Base-by-base conservation (phyloP, 305 asterid genomes). In the Fraxinus latifolia region DNA sequence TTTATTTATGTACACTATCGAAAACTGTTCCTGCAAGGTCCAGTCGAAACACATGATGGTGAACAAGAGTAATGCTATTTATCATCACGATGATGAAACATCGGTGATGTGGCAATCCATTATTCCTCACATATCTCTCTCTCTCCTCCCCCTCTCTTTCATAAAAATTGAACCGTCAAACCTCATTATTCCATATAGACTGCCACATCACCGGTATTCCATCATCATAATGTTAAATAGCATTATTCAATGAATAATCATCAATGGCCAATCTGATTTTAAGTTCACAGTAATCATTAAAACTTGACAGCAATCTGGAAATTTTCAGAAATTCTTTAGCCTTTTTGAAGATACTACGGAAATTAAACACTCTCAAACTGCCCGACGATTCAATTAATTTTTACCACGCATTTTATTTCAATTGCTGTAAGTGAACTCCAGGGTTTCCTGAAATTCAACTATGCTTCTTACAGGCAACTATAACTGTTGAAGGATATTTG, bases 401-500 rank as follows among this genome's bases (percentile, higher is more conserved):
- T 47, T 14, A 47, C 17, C 55, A 44, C 58, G 11, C 50, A 11
- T 42, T 11, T 42, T 11, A 2, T 2, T 39, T 39, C 50, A 9
- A 39, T 39, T 39, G 50, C 0, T 11, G 55, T 3, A 0, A 0
- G 1, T 44, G 15, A 1, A 58, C 68, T 58, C 29, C 68, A 58
- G 70, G 21, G 23, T 58, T 58, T 7, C 70, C 70, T 58, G 7
- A 47, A 47, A 23, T 25, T 32, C 23, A 19, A 42, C 25, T 6
- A 9, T 75, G 37, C n/a, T 81, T 83, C 34, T n/a, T 70, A 77
- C 94, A 92, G 98, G 97, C 97, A 79, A 91, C 92, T 1, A 84
- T 95, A 70, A 92, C 78, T 65, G 96, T 93, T 7, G 98, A 97
- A n/a, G 98, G 97, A 1, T 89, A 90, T 44, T 80, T 84, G 39